Base-by-base conservation (phyloP, 345 rosid species). In the Euclidium syriacum region DNA sequence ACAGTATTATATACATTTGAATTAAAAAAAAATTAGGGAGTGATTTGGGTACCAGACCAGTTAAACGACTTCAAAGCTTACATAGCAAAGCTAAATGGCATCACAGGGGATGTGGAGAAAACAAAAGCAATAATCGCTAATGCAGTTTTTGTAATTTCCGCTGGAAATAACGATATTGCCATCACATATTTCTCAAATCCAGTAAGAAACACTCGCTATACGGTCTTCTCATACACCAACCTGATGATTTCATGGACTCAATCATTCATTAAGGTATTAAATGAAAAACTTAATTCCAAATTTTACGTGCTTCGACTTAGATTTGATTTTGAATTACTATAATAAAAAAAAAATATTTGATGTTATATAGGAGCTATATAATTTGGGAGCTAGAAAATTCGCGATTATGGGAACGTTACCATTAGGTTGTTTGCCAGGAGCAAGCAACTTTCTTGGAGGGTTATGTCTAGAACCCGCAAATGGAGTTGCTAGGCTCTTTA, bases 141-240 rank as follows among this genome's bases (percentile, higher is more conserved):
- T 5, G 75, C 78, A 52, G 14, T 84, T 4, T 79, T 39, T 55
- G 10, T 80, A 0, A 68, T 80, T 16, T 73, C 73, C 4, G 65
- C 79, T 9, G 82, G 90, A n/a, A 84, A 79, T 62, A 70, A 84
- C 43, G 90, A 86, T 80, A 58, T 87, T n/a, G 90, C 73, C 32
- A 73, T 73, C 42, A 79, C 75, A 6, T 87, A 77, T 59, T 74
- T 75, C 34, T 2, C 5, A 0, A 48, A 66, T 18, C 78, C 66
- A 2, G 30, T 34, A 10, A 65, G 84, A 57, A 50, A 53, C 52
- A 76, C 58, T 27, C 69, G 51, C 9, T 41, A 78, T 10, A 75
- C 74, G 39, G 34, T 77, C 4, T 56, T 73, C 47, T 62, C 82
- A 7, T 85, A 85, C 54, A 77, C 87, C 1, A 64, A 80, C 65